These are phyloP conservation scores for Penicillium sp. DNA, from an alignment of 2,329 filamentous ascomycete genomes.

Conservation along the genomic window DNA sequence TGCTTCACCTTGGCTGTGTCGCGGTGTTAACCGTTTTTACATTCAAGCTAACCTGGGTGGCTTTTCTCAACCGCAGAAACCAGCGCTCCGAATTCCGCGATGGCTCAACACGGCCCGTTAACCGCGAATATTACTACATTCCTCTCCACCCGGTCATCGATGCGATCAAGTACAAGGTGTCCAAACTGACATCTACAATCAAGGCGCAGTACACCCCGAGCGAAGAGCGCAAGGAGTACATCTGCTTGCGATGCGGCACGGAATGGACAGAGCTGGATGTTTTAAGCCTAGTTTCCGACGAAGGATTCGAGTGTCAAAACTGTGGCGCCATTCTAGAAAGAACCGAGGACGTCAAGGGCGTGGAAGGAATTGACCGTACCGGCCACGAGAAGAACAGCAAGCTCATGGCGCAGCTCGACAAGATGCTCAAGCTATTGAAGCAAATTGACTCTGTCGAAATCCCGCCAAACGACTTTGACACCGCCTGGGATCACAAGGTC, in stretches of 20 bases:
- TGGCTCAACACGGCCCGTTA: slow-evolving; percentile 76
- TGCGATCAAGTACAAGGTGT: slow-evolving; percentile 91
- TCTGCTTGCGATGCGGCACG: slow-evolving; percentile 74
- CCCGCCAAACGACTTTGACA: slow-evolving; percentile 50
- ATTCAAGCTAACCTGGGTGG: slow-evolving; percentile 11
- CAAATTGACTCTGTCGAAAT: slow-evolving; percentile 50
- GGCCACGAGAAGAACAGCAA: slow-evolving; percentile 52
- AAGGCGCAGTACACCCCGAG: slow-evolving; percentile 78
- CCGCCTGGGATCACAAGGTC: slow-evolving; percentile 49
- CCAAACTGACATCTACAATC: slow-evolving; percentile 82
- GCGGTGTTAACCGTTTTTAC: not conserved
- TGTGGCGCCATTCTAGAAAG: slow-evolving; percentile 57
- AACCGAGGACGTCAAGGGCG: slow-evolving; percentile 46
- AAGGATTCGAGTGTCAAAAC: slow-evolving; percentile 78
- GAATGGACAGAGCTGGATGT: slow-evolving; percentile 92
- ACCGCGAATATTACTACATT: slow-evolving; percentile 94
- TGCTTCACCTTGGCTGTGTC: slow-evolving; percentile 28
- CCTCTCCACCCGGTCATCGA: slow-evolving; percentile 93
- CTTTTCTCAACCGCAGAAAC: slow-evolving; percentile 49
- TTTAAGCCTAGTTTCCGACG: slow-evolving; percentile 65
- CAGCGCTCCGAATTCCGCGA: slow-evolving; percentile 75
- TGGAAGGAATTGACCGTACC: slow-evolving; percentile 43
- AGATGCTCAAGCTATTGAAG: slow-evolving; percentile 48
- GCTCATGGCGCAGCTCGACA: slow-evolving; percentile 49
- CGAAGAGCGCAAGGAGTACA: slow-evolving; percentile 87